Conservation (phyloP, 371 early-diverging fungal species). For the Mortierella sp. region DNA sequence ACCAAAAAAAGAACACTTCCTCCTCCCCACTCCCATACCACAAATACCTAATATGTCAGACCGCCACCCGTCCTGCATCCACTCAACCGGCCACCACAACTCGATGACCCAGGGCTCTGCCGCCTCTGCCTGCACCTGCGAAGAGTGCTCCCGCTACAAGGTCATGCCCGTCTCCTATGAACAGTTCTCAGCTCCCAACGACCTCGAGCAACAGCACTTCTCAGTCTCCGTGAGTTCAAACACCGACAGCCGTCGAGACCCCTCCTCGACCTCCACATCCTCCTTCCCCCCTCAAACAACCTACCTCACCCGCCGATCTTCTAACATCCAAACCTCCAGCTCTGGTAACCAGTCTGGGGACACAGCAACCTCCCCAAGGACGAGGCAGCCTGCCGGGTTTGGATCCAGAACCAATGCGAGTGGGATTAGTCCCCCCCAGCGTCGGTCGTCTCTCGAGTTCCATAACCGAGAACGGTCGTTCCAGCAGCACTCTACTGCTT, state of each 20-base stretch:
- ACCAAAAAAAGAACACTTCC: not conserved
- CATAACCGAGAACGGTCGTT: slow-evolving; percentile 50
- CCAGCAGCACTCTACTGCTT: slow-evolving; percentile 51
- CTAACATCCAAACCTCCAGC: not conserved
- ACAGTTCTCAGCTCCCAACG: slow-evolving; percentile 15
- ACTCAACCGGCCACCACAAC: slow-evolving; percentile 26
- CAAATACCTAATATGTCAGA: slow-evolving; percentile 10
- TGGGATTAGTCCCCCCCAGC: slow-evolving; percentile 24
- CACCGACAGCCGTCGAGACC: not conserved
- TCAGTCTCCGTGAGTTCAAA: slow-evolving; percentile 2
- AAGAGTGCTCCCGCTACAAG: slow-evolving; percentile 30
- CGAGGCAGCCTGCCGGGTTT: slow-evolving; percentile 33
- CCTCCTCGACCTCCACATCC: slow-evolving; percentile 12
- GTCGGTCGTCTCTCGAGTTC: slow-evolving; percentile 53
- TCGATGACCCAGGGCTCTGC: not conserved
- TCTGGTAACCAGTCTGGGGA: not conserved
- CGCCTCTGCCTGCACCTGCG: slow-evolving; percentile 32
- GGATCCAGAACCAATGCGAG: not conserved
- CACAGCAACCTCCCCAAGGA: slow-evolving; percentile 23
- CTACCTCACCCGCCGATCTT: slow-evolving; percentile 36
- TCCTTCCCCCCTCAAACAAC: slow-evolving; percentile 33
- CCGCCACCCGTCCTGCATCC: slow-evolving; percentile 23
- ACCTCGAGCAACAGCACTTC: slow-evolving; percentile 11
- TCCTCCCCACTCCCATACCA: not conserved
- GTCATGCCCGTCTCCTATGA: slow-evolving; percentile 8